Evolutionary conservation across 345 rosid species (phyloP), one percentile per base, ranked within the genome.

Genomic region (Diplotaxis tenuifolia): DNA sequence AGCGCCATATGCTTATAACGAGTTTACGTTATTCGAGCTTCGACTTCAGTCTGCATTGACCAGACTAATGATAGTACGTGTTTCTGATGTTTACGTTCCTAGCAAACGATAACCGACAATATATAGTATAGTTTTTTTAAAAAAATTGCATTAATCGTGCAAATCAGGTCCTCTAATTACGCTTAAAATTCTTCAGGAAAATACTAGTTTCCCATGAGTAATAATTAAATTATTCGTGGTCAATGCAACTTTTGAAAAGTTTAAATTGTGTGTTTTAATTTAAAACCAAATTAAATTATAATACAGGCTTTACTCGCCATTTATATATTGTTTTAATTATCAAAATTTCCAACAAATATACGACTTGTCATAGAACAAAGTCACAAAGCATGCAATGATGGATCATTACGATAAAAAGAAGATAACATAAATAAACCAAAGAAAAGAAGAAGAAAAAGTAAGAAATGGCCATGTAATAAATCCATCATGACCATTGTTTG

Each of bases 341-440:
- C 20, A 47, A 70, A 4, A 3, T 70, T 70, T 8, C 10, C 42
- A 40, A 62, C 45, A 64, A 6, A 34, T 14, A 47, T 50, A 55
- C 27, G 56, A 71, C 67, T 57, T 65, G 52, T 49, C 76, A 65
- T 23, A 34, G 36, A 71, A 70, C 72, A 71, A 65, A 59, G 72
- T 72, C 65, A 70, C 72, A 71, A 65, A 59, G 72, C 76, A 77
- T 77, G 80, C 77, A 58, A 52, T 77, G 80, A 77, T 53, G 65
- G 53, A 77, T 77, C 80, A 77, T 77, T 71, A 36, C 73, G 29
- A 67, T 66, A 5, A 29, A 63, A 20, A 14, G 61, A 61, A 49
- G 52, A 66, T 72, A 72, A 66, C 50, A 72, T 71, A 58, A 18
- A 64, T 1, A 54, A 54, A 53, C 20, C 10, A 54, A 62, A 54